phyloP scores from a whole-genome alignment of 1,284 basidiomycete species.

The Sanguinoderma infundibulare region DNA sequence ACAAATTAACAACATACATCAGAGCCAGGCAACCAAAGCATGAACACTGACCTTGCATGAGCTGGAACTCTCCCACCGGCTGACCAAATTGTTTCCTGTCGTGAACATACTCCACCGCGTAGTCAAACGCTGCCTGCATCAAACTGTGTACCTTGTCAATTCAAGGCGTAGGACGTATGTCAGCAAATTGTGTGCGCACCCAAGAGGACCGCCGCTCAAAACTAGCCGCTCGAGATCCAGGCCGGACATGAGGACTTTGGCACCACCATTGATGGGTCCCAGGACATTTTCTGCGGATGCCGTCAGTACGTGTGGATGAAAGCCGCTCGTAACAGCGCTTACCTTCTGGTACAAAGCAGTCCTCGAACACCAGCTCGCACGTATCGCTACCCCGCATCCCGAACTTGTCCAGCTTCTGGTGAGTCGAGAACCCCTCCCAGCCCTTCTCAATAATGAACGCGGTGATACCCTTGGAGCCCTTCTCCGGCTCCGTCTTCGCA shows the following conservation, averaged over 20 bases:
- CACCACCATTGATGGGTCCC: conserved; percentile 81
- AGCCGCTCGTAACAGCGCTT: conserved; percentile 20
- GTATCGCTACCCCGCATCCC: conserved; percentile 97
- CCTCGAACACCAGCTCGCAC: conserved; percentile 92
- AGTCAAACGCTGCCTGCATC: conserved; percentile 95
- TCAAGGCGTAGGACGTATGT: conserved; percentile 1
- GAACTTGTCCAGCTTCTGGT: conserved; percentile 92
- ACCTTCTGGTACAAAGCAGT: conserved; percentile 88
- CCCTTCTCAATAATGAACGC: conserved; percentile 89
- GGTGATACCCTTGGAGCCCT: conserved; percentile 88
- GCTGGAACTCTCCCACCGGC: conserved; percentile 89
- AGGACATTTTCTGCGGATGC: conserved; percentile 79
- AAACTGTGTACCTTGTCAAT: conserved; percentile 51
- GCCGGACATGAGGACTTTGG: conserved; percentile 91
- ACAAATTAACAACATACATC: neutral
- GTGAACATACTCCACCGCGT: conserved; percentile 88
- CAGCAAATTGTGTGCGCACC: conserved; percentile 39
- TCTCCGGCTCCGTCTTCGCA: conserved; percentile 84
- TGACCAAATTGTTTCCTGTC: conserved; percentile 90
- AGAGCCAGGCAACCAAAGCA: neutral
- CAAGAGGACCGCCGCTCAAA: conserved; percentile 83
- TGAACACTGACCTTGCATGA: conserved; percentile 82
- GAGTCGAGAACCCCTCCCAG: conserved; percentile 86
- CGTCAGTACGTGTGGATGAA: neutral
- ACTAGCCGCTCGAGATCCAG: conserved; percentile 93